Percentiles rank a stretch among this genome's conserved stretches.
Conservation (phyloP, 2,329 filamentous ascomycete genomes). For the Biscogniauxia marginata region DNA sequence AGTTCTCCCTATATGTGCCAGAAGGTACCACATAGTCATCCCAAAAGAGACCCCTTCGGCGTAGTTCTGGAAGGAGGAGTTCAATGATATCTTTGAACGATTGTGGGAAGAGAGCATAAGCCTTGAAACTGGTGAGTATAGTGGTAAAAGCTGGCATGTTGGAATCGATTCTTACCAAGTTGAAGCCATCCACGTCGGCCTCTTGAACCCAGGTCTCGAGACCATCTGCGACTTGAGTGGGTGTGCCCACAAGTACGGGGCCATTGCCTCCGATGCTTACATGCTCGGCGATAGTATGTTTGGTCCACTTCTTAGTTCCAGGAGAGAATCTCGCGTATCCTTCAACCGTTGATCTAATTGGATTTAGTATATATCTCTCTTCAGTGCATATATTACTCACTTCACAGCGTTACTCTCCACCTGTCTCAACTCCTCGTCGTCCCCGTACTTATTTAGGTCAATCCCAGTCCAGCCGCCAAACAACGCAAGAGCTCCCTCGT, state of each 20-base stretch:
- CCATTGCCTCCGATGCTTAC: constrained; percentile 68
- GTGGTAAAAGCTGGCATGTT: background rate
- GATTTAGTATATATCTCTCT: background rate
- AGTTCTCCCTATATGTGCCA: constrained; percentile 61
- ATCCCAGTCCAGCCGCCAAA: constrained; percentile 74
- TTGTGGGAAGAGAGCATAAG: constrained; percentile 65
- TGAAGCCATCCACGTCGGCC: constrained; percentile 73
- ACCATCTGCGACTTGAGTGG: constrained; percentile 63
- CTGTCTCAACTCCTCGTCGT: constrained; percentile 39
- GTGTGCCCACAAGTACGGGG: constrained; percentile 62
- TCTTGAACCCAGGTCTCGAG: constrained; percentile 67
- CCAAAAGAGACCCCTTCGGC: constrained; percentile 57
- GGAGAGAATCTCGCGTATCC: constrained; percentile 56
- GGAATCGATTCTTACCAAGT: constrained; percentile 53
- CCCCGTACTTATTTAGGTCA: constrained; percentile 40
- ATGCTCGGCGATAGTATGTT: constrained; percentile 66
- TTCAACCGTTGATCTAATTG: constrained; percentile 49
- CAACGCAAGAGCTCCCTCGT: constrained; percentile 64
- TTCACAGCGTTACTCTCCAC: constrained; percentile 41
- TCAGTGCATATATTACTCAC: constrained; percentile 26
- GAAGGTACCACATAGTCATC: constrained; percentile 52
- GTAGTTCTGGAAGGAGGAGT: constrained; percentile 63
- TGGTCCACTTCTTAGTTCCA: constrained; percentile 67
- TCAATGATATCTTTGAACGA: constrained; percentile 69
- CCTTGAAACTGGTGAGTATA: constrained; percentile 32